Evolutionary conservation across 1,284 basidiomycete genomes (phyloP), one percentile per base, ranked within the genome.

Genomic region (Ustilago lituana): DNA sequence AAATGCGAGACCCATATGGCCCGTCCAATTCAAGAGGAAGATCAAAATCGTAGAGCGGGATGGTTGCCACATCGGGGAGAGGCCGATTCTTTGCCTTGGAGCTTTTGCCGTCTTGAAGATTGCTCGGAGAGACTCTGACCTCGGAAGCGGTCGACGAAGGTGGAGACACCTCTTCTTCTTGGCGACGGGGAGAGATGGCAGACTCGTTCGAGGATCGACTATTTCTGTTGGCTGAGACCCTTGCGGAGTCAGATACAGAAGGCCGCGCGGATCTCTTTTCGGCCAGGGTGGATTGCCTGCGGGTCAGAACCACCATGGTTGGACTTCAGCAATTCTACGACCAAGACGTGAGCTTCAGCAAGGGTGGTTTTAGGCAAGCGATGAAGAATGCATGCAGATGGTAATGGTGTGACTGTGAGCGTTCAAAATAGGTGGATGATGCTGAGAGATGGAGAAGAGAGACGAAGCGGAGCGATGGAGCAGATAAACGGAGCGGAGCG

Each of bases 11-110:
- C 0, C 50, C 51, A 5, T 53, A 39, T 0, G 56, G 53, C 31
- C 15, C 24, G 17, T 63, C 55, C 17, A 52, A 41, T 36, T 68
- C 65, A 15, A 68, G 50, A 1, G 54, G 65, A 32, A 68, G 35
- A 23, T 68, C 60, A 51, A 68, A 68, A 37, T 68, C 65, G 24
- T 33, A 63, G 26, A 68, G 51, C 33, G 65, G 65, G 36, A 68
- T 68, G 32, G 65, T 68, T 17, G 65, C 26, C n/a, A 50, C 22
- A 0, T 51, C 14, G 2, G 17, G n/a, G 11, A 24, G 33, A 24
- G 24, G 41, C 37, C 29, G 10, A 10, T 37, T 1, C 24, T 36
- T 27, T 4, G 29, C n/a, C 4, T 26, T 5, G 11, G 46, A 17
- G 4, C n/a, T 5, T 4, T 27, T 11, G 23, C 8, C 49, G 9